Conservation (phyloP, 2,329 filamentous ascomycete genomes). For the Epicoccum nigrum region DNA sequence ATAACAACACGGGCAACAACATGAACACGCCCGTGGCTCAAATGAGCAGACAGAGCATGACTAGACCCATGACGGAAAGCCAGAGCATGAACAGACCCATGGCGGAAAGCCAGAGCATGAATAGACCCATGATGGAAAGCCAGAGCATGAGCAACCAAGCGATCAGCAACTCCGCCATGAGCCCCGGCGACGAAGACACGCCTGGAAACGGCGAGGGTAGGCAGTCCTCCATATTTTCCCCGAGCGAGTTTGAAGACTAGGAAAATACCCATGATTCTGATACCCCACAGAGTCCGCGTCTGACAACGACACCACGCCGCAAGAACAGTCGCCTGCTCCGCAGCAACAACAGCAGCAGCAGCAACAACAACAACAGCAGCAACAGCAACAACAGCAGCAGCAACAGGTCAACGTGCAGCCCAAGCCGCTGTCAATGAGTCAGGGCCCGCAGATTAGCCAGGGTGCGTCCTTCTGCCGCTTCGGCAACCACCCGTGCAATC, state of each 20-base stretch:
- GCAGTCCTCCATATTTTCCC: constrained; percentile 27
- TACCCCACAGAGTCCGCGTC: constrained; percentile 14
- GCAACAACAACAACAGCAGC: too few species aligned
- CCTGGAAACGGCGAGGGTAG: constrained; percentile 28
- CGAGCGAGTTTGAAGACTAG: constrained; percentile 26
- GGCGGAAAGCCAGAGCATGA: constrained; percentile 5
- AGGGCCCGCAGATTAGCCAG: constrained; percentile 2
- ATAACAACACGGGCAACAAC: constrained; percentile 18
- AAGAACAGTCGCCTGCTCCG: background rate
- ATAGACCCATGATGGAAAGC: constrained; percentile 6
- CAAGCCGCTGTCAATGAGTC: constrained; percentile 1
- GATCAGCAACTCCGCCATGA: constrained; percentile 11
- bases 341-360: too few species aligned
- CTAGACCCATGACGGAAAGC: constrained; percentile 1
- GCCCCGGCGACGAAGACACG: constrained; percentile 26
- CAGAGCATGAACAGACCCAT: constrained; percentile 23
- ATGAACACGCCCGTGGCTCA: constrained; percentile 16
- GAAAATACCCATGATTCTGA: constrained; percentile 21
- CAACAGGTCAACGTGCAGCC: constrained; percentile 1
- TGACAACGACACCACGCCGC: constrained; percentile 7
- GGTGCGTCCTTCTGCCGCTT: constrained; percentile 7
- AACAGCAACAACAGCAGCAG: too few species aligned
- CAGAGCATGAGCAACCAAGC: constrained; percentile 21
- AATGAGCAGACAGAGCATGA: constrained; percentile 5
- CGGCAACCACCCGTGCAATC: constrained; percentile 9